phyloP scores from a whole-genome alignment of 371 early-diverging fungal genomes.

The Dipsacomyces acuminosporus region DNA sequence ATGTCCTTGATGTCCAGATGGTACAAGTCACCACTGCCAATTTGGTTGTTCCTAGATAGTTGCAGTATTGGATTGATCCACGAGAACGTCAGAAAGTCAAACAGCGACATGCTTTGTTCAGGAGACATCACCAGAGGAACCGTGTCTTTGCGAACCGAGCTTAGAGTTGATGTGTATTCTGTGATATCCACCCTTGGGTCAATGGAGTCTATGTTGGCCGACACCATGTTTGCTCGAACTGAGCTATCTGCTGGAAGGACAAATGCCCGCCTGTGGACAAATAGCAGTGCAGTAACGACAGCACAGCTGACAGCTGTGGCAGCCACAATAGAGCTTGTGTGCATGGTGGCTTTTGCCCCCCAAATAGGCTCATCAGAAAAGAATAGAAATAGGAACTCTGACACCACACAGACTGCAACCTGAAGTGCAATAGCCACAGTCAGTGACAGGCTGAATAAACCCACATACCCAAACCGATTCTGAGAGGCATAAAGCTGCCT shows the following conservation, averaged over 20 bases:
- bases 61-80: constrained; percentile 46
- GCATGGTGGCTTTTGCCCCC: no score
- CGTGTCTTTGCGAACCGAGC: constrained; percentile 10
- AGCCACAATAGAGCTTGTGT: no score
- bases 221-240: neutral
- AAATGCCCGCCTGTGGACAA: neutral
- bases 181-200: neutral
- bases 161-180: constrained; percentile 31
- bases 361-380: no score
- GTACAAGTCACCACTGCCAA: constrained; percentile 40
- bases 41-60: constrained; percentile 13
- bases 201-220: neutral
- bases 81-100: constrained; percentile 52
- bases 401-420: no score
- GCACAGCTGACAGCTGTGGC: no score
- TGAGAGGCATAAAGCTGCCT: no score
- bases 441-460: no score
- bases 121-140: constrained; percentile 30
- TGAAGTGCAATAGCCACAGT: no score
- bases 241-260: no score
- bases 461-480: no score
- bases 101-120: constrained; percentile 14
- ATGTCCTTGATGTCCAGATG: constrained; percentile 21
- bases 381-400: no score
- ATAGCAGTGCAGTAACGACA: neutral